Base-by-base conservation (phyloP, 1,284 basidiomycete genomes). In the Gymnopus androsaceus region DNA sequence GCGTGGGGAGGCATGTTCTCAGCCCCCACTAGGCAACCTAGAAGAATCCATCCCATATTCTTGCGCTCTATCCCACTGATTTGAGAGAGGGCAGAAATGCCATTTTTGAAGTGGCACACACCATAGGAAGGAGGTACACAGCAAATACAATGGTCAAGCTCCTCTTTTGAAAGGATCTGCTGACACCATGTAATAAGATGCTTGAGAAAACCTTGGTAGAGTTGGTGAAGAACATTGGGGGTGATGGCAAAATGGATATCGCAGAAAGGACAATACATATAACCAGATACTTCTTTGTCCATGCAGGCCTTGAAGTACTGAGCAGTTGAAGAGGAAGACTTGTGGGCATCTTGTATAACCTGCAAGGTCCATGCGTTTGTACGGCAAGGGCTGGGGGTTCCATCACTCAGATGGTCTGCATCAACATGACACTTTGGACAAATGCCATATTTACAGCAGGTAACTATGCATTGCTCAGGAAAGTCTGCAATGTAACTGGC, bases 141-240 rank as follows among this genome's bases (percentile, higher is more conserved):
- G 8, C 54, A 44, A 40, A 66, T 50, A 0, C 63, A 19, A 4
- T 17, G 3, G 25, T 71, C 69, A 4, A 70, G 42, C 36, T 67
- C 61, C 2, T 54, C 57, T n/a, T 45, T 28, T 1, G 54, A 50
- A 6, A 62, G 44, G 27, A 66, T 23, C 3, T 41, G 49, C 15
- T 60, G 41, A 19, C 61, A 61, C 70, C 70, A 72, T 1, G 36
- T 21, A 6, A 66, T 36, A 0, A 69, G 54, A 41, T 70, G 64
- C 70, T n/a, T n/a, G n/a, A n/a, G n/a, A n/a, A n/a, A n/a, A n/a
- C n/a, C n/a, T n/a, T n/a, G n/a, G n/a, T n/a, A 64, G 2, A 72
- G 57, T 45, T 71, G 68, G 56, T 73, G 71, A 0, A 72, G 63
- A 21, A 67, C 46, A 51, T 73, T 67, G 5, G 69, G 67, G 2